Evolutionary conservation across 805 yeast species (phyloP), one percentile per base, ranked within the genome.

Genomic region (Kazachstania africana): DNA sequence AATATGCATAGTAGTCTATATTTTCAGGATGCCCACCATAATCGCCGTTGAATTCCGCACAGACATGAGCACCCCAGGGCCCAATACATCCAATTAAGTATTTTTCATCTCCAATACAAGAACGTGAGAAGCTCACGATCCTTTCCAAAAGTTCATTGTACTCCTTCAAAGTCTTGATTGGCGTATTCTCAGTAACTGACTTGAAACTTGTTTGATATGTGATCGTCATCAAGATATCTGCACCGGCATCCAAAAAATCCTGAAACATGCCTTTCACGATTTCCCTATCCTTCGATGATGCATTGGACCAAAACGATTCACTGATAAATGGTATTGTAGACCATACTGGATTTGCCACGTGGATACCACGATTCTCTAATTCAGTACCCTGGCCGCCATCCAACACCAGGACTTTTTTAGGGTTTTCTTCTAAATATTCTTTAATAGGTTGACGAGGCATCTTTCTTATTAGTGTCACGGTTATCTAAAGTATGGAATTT

Each of bases 321-420:
- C 31, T 36, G 6, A 69, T 35, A 13, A 75, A 55, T 1, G 72
- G 72, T 21, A 62, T 43, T 0, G 80, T 75, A 0, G 80, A 71
- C 85, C 87, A 78, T 8, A 78, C 57, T 8, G 62, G 61, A 25
- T 68, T 63, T 27, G 60, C 60, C 12, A 67, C 63, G 24, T 53
- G 44, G 13, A 65, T 57, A 8, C 72, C 68, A 25, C 65, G 48
- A 26, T 58, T 55, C 44, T 75, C 81, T 9, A 77, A 53, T 41
- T 69, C 73, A 0, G 80, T 74, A 0, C 83, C 84, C 26, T 74
- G 62, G 0, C 75, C 83, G 5, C 85, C 84, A 51, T 77, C 82
- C 10, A 65, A 27, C 2, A 49, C 43, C n/a, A 49, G 31, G 12
- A 46, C 34, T n/a, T 31, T 36, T 16, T 35, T 18, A n/a, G 45